These are phyloP conservation scores for Geranium rotundifolium DNA, from an alignment of 345 rosid genomes.

Conservation along the genomic window DNA sequence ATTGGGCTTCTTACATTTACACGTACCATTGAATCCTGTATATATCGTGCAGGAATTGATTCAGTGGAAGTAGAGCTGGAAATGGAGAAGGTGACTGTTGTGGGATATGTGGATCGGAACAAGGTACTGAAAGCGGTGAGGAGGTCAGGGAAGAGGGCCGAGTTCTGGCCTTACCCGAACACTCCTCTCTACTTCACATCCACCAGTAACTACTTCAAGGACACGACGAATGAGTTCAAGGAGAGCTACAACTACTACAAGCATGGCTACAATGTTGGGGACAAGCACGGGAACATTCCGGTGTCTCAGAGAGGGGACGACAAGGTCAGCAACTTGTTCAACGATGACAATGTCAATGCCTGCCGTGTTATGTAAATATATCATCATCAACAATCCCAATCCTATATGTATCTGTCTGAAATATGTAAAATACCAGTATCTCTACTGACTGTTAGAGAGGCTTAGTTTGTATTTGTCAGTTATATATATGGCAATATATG, in stretches of 20 bases:
- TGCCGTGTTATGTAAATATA: conserved; percentile 57
- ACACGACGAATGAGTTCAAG: conserved; percentile 69
- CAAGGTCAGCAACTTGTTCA: conserved; percentile 84
- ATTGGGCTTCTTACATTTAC: too few species aligned
- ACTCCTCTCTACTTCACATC: conserved; percentile 75
- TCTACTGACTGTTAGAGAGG: too few species aligned
- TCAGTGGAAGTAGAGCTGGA: conserved; percentile 66
- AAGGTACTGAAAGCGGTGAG: conserved; percentile 76
- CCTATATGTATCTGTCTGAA: too few species aligned
- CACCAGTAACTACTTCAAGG: conserved; percentile 45
- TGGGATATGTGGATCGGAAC: conserved; percentile 81
- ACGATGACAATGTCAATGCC: conserved; percentile 83
- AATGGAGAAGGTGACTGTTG: conserved; percentile 65
- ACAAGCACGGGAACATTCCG: conserved; percentile 60
- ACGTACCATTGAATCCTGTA: not conserved
- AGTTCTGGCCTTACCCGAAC: conserved; percentile 91
- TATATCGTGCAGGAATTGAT: conserved; percentile 39
- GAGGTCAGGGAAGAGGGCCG: conserved; percentile 83
- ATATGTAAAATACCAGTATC: too few species aligned
- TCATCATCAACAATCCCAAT: too few species aligned
- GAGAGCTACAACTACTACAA: conserved; percentile 76
- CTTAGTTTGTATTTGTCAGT: not conserved
- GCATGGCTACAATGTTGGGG: conserved; percentile 68
- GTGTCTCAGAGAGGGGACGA: conserved; percentile 71
- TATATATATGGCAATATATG: too few species aligned